Conservation (phyloP, 805 yeast species). For the Candida mattraensis region DNA sequence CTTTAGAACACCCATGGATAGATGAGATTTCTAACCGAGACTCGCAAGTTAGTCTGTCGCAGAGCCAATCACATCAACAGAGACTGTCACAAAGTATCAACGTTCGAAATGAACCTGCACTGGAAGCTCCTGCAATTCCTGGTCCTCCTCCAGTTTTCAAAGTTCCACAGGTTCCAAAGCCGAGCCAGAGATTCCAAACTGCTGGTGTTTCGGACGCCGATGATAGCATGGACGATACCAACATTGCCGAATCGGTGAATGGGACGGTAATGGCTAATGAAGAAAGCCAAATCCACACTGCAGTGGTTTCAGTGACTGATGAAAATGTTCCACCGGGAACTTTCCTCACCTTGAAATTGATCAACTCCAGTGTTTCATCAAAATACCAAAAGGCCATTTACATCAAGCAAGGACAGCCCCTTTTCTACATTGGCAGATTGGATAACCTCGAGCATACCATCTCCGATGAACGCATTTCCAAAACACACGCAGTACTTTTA, state of each 20-base stretch:
- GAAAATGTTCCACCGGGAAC: slow-evolving; percentile 51
- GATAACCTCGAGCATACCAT: slow-evolving; percentile 60
- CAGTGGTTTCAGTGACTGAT: slow-evolving; percentile 1
- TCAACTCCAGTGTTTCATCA: slow-evolving; percentile 26
- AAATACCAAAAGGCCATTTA: slow-evolving; percentile 36
- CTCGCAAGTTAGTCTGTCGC: slow-evolving; percentile 58
- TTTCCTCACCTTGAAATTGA: slow-evolving; percentile 59
- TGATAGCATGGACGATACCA: slow-evolving; percentile 1
- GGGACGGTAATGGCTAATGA: neutral
- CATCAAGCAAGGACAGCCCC: slow-evolving; percentile 66
- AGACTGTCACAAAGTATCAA: slow-evolving; percentile 30
- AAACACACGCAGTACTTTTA: slow-evolving; percentile 72
- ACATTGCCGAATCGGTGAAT: slow-evolving; percentile 3
- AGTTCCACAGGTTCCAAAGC: slow-evolving; percentile 25
- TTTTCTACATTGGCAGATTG: slow-evolving; percentile 73
- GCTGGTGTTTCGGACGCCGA: slow-evolving; percentile 8
- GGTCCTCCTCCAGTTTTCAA: slow-evolving; percentile 17
- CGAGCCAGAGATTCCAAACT: slow-evolving; percentile 23
- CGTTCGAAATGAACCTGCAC: slow-evolving; percentile 3
- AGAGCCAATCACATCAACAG: slow-evolving; percentile 68
- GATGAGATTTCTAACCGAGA: slow-evolving; percentile 29
- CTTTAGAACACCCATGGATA: slow-evolving; percentile 85
- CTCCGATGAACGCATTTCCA: slow-evolving; percentile 76
- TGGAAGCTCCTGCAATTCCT: slow-evolving; percentile 1
- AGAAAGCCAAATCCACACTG: slow-evolving; percentile 1